phyloP scores from a whole-genome alignment of 2,329 filamentous ascomycete species.

The Tolypocladium ophioglossoides region DNA sequence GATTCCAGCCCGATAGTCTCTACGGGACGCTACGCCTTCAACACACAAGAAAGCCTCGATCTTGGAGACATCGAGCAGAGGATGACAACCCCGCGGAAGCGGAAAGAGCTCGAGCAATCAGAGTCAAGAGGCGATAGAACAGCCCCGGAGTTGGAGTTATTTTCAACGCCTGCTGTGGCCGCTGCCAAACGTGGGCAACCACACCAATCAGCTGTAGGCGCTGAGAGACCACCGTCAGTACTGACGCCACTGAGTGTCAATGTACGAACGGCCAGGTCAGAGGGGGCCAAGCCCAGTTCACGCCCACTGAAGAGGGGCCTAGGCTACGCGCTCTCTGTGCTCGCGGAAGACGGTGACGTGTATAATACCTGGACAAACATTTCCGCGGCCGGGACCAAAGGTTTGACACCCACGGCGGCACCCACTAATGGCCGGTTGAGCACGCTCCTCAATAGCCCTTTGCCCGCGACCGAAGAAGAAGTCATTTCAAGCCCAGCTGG shows the following conservation, averaged over 20 bases:
- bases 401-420: constrained; percentile 1
- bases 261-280: constrained; percentile 12
- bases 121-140: not conserved
- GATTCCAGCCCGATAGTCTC: constrained; percentile 18
- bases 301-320: constrained; percentile 13
- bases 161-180: constrained; percentile 8
- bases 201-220: constrained; percentile 3
- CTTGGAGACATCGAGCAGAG: constrained; percentile 27
- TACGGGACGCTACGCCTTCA: constrained; percentile 12
- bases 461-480: constrained; percentile 3
- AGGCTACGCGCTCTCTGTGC: constrained; percentile 25
- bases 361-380: constrained; percentile 3
- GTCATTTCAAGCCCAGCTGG: constrained; percentile 13
- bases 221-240: constrained; percentile 14
- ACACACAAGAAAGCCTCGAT: constrained; percentile 48
- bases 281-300: constrained; percentile 10
- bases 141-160: constrained; percentile 1
- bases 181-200: constrained; percentile 10
- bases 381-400: not conserved
- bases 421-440: constrained; percentile 19
- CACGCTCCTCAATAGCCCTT: constrained; percentile 19
- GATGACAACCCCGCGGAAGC: constrained; percentile 26
- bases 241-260: constrained; percentile 28
- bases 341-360: constrained; percentile 38
- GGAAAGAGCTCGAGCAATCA: constrained; percentile 13